A percentile compares a stretch with the other conserved stretches of the same genome.
Evolutionary conservation across 768 basidiomycete genomes (phyloP).

Genomic region (Tubosaeta sp.): DNA sequence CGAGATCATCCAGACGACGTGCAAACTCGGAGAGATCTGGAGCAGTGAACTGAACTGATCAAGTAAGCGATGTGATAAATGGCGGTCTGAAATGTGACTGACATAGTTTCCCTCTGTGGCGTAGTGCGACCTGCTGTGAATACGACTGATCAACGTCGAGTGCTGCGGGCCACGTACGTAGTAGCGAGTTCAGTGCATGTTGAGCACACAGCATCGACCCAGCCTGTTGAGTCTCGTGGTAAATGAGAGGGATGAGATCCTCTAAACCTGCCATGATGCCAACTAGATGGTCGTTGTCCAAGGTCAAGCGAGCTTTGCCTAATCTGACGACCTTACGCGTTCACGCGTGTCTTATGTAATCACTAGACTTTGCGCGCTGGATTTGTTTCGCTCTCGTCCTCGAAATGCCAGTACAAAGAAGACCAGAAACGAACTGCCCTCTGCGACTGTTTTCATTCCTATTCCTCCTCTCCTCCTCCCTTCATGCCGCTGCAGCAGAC

Average conservation of each 20-base stretch:
- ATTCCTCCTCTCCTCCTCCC: conserved; percentile 18
- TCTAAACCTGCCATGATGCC: conserved; percentile 58
- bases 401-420: conserved; percentile 22
- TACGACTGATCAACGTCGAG: conserved; percentile 39
- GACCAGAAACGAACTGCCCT: conserved; percentile 1
- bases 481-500: conserved; percentile 36
- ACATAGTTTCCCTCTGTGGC: conserved; percentile 47
- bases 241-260: conserved; percentile 51
- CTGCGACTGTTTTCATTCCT: conserved; percentile 8
- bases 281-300: conserved; percentile 12
- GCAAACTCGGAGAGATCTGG: conserved; percentile 78
- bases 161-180: conserved; percentile 51
- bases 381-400: neutral
- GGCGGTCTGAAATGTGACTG: conserved; percentile 19
- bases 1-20: conserved; percentile 59
- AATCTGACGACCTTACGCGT: conserved; percentile 22
- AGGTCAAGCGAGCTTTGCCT: conserved; percentile 10
- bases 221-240: conserved; percentile 73
- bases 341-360: conserved; percentile 33
- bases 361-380: conserved; percentile 2
- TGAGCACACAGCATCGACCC: conserved; percentile 87
- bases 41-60: conserved; percentile 58
- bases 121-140: conserved; percentile 2
- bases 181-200: conserved; percentile 75
- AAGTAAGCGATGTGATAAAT: conserved; percentile 8